Evolutionary conservation across 768 basidiomycete genomes (phyloP), one percentile per base, ranked within the genome.

Genomic region (Boletus speciosus): DNA sequence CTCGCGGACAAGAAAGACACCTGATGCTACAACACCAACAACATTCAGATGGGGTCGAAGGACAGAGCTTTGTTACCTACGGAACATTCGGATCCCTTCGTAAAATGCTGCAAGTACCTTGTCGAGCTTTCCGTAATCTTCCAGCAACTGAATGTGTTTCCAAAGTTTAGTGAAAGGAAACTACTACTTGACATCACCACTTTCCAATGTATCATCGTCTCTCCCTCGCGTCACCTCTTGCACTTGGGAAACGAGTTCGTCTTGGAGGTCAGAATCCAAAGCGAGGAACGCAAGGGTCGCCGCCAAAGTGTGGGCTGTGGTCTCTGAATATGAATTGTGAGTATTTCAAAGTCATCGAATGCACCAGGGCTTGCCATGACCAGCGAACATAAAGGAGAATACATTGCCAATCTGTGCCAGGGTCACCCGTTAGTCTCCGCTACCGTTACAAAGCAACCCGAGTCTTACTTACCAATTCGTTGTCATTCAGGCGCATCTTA

Each of bases 351-450:
- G 8, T 23, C 29, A 14, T 58, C 27, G 6, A 34, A 31, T 27
- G 9, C 32, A 41, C 32, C n/a, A 12, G 14, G 12, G 56, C 69
- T 36, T 55, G 76, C 81, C 83, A 63, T 84, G 81, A 12, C 84
- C 83, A 41, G 83, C 82, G 38, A 84, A 78, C 23, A 86, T 66
- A 61, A 81, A 70, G 11, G 76, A 58, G 56, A 75, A 83, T 1
- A 81, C 61, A 47, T 83, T 83, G 6, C 81, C 81, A 45, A 81
- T 78, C 80, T 81, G n/a, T 42, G 29, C 5, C 31, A 29, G 29
- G 11, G n/a, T 44, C 39, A 34, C 31, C 5, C 10, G 15, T 59
- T 6, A 39, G 34, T 46, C 34, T 5, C 21, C 10, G 36, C 6
- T 14, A 42, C 15, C 16, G 19, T 9, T 11, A 27, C 25, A 31